phyloP scores from a whole-genome alignment of 2,329 filamentous ascomycete genomes.

The Ophiocordyceps australis region DNA sequence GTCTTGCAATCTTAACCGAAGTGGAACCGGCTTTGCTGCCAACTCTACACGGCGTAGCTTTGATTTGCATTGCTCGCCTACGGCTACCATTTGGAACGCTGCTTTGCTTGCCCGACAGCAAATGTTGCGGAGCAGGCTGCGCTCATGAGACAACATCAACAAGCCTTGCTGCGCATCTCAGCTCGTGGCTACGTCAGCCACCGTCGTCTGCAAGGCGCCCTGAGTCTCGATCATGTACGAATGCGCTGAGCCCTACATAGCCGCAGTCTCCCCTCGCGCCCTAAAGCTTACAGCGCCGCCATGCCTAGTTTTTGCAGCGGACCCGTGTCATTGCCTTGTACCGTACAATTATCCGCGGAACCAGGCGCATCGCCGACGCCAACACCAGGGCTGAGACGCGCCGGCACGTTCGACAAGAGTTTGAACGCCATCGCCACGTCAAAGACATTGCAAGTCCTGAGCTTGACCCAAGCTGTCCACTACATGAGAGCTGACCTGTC shows the following conservation, averaged over 20 bases:
- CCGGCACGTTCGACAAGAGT: slow-evolving; percentile 38
- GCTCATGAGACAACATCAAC: no score
- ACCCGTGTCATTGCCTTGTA: slow-evolving; percentile 36
- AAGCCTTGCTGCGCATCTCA: slow-evolving; percentile 8
- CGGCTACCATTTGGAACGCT: no score
- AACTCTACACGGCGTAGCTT: no score
- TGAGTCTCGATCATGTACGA: slow-evolving; percentile 40
- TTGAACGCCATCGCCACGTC: slow-evolving; percentile 37
- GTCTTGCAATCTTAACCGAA: no score
- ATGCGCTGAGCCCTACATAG: no score
- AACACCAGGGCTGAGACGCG: slow-evolving; percentile 35
- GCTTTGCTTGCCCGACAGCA: no score
- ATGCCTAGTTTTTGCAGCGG: slow-evolving; percentile 38
- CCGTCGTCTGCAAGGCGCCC: slow-evolving; percentile 14
- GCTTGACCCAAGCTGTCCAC: background rate
- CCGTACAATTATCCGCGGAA: slow-evolving; percentile 36
- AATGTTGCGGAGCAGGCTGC: no score
- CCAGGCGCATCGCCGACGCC: slow-evolving; percentile 29
- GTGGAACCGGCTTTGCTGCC: no score
- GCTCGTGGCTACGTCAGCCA: slow-evolving; percentile 17
- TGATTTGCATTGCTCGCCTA: no score
- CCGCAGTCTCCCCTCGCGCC: background rate
- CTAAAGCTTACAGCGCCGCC: background rate
- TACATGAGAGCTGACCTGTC: background rate
- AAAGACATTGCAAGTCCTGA: slow-evolving; percentile 33